Evolutionary conservation across 495 filamentous ascomycete species (phyloP).

Genomic region (Rostrohypoxylon terebratum): DNA sequence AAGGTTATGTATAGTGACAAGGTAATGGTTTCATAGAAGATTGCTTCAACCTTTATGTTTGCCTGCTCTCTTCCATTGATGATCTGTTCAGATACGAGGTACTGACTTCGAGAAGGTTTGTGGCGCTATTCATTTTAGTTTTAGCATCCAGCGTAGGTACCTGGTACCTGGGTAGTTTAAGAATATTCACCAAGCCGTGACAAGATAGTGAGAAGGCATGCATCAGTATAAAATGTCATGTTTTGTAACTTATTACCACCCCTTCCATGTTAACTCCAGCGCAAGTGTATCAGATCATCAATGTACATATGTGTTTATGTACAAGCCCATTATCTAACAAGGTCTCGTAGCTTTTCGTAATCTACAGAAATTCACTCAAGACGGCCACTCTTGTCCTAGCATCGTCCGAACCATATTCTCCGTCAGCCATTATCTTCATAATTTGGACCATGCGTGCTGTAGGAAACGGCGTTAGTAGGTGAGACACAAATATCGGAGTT

Average conservation of each 20-base stretch:
- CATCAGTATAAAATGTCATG: neutral
- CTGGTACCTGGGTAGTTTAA: too few species aligned
- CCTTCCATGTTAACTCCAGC: neutral
- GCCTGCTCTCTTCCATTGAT: too few species aligned
- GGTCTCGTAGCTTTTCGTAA: neutral
- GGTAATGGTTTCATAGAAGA: too few species aligned
- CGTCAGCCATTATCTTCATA: constrained; percentile 64
- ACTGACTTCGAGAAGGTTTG: too few species aligned
- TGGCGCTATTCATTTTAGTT: too few species aligned
- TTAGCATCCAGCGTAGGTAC: too few species aligned
- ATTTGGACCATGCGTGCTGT: constrained; percentile 69
- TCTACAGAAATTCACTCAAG: constrained; percentile 64
- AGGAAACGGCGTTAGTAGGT: constrained; percentile 19
- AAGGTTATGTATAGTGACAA: too few species aligned
- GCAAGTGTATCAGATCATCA: neutral
- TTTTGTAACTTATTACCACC: neutral
- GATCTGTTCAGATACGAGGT: too few species aligned
- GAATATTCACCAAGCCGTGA: too few species aligned
- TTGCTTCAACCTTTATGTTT: too few species aligned
- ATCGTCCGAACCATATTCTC: constrained; percentile 63
- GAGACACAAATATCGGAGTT: neutral
- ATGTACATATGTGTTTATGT: constrained; percentile 28
- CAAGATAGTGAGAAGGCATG: too few species aligned
- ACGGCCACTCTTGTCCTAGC: constrained; percentile 67
- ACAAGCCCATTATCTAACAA: constrained; percentile 19